A percentile compares a stretch with the other conserved stretches of the same genome.
Evolutionary conservation across 768 basidiomycete species (phyloP).

Genomic region (Lentinula detonsa): DNA sequence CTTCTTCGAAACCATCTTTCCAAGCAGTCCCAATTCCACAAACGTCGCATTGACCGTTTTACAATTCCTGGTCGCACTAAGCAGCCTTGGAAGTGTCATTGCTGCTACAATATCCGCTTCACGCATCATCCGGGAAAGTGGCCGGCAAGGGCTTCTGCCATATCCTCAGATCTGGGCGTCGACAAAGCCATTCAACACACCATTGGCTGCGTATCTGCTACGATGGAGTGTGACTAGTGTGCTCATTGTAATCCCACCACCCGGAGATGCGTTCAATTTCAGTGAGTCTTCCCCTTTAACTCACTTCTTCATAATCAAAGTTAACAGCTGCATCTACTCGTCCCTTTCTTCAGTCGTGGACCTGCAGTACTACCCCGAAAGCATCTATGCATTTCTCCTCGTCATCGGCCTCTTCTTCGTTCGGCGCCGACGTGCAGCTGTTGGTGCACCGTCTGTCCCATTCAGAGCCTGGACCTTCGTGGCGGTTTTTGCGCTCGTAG

Average conservation of each 20-base stretch:
- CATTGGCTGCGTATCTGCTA: slow-evolving; percentile 47
- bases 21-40: neutral
- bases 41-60: slow-evolving; percentile 16
- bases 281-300: neutral
- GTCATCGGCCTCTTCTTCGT: neutral
- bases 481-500: neutral
- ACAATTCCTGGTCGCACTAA: slow-evolving; percentile 42
- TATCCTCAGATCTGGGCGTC: slow-evolving; percentile 56
- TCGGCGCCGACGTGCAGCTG: neutral
- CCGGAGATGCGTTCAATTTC: neutral
- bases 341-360: neutral
- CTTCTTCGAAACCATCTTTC: neutral
- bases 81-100: slow-evolving; percentile 54
- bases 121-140: slow-evolving; percentile 55
- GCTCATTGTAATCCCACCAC: neutral
- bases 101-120: slow-evolving; percentile 28
- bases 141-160: slow-evolving; percentile 56
- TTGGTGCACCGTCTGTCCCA: neutral
- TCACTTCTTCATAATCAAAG: neutral
- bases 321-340: neutral
- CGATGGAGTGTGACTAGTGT: slow-evolving; percentile 13
- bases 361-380: neutral
- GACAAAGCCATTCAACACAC: slow-evolving; percentile 57
- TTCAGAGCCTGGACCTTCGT: neutral
- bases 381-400: neutral